Conservation (phyloP, 495 filamentous ascomycete species). For the Collariella sp. region DNA sequence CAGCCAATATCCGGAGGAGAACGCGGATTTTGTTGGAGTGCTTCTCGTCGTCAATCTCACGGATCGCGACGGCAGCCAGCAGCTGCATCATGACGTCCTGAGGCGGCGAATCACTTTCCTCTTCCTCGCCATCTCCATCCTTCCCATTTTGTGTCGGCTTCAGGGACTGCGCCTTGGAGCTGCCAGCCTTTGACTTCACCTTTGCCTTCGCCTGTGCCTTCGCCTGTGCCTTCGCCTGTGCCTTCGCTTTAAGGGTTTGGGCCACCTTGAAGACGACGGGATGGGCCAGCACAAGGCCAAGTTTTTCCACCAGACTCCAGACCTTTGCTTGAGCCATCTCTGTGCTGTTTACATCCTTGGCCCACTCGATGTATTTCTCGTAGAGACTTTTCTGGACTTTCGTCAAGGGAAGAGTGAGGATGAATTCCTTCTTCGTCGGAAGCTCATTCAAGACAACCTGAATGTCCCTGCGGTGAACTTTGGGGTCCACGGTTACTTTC, state of each 20-base stretch:
- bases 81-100: slow-evolving; percentile 27
- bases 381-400: slow-evolving; percentile 58
- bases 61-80: slow-evolving; percentile 19
- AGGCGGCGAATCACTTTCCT: slow-evolving; percentile 17
- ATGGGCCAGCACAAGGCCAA: slow-evolving; percentile 68
- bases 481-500: slow-evolving; percentile 63
- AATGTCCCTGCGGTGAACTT: slow-evolving; percentile 68
- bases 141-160: background rate
- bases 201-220: too few relatives aligned
- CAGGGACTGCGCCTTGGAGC: background rate
- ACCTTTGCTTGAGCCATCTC: slow-evolving; percentile 9
- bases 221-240: too few relatives aligned
- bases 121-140: slow-evolving; percentile 21
- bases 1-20: slow-evolving; percentile 55
- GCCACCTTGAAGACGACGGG: slow-evolving; percentile 52
- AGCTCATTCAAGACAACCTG: slow-evolving; percentile 55
- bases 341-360: slow-evolving; percentile 2
- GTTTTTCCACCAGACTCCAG: slow-evolving; percentile 34
- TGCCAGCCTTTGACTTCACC: too few relatives aligned
- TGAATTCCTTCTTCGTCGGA: slow-evolving; percentile 69
- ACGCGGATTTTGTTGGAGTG: slow-evolving; percentile 60
- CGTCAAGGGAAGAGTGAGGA: slow-evolving; percentile 64
- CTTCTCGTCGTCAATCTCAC: slow-evolving; percentile 26
- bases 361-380: slow-evolving; percentile 42
- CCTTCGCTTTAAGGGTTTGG: slow-evolving; percentile 19